Percentiles rank a stretch among this genome's conserved stretches.
phyloP scores from a whole-genome alignment of 805 yeast species.

The Crinitomyces ghanaensis region DNA sequence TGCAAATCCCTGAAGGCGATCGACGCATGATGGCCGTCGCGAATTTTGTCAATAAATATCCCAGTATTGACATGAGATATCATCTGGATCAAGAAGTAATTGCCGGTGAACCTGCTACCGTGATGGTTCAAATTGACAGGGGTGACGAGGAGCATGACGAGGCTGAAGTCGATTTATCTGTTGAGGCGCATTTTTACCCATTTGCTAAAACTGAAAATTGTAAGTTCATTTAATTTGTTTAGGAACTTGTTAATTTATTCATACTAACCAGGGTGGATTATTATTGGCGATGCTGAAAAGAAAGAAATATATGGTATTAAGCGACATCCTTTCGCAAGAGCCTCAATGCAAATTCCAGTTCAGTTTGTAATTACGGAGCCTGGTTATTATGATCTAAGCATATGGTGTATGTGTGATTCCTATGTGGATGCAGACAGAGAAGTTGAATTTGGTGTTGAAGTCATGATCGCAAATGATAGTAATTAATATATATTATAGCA shows the following conservation, averaged over 20 bases:
- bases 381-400: slow-evolving; percentile 51
- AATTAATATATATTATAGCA: too few relatives aligned
- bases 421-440: slow-evolving; percentile 92
- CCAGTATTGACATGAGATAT: slow-evolving; percentile 62
- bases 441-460: slow-evolving; percentile 35
- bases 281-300: slow-evolving; percentile 54
- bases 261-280: slow-evolving; percentile 61
- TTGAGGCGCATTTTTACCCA: slow-evolving; percentile 51
- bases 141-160: slow-evolving; percentile 66
- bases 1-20: slow-evolving; percentile 40
- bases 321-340: slow-evolving; percentile 44
- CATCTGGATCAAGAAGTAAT: slow-evolving; percentile 32
- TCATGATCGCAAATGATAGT: too few relatives aligned
- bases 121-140: slow-evolving; percentile 30
- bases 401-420: slow-evolving; percentile 87
- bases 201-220: slow-evolving; percentile 45
- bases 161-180: slow-evolving; percentile 50
- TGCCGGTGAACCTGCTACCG: slow-evolving; percentile 37
- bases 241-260: slow-evolving; percentile 2
- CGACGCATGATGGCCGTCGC: slow-evolving; percentile 52
- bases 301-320: slow-evolving; percentile 64
- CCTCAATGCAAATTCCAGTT: slow-evolving; percentile 41
- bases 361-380: slow-evolving; percentile 45
- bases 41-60: slow-evolving; percentile 79
- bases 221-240: slow-evolving; percentile 7